Evolutionary conservation across 108 stramenopile species (phyloP), one percentile per base, ranked within the genome.

Genomic region (Cyclotella sp.): DNA sequence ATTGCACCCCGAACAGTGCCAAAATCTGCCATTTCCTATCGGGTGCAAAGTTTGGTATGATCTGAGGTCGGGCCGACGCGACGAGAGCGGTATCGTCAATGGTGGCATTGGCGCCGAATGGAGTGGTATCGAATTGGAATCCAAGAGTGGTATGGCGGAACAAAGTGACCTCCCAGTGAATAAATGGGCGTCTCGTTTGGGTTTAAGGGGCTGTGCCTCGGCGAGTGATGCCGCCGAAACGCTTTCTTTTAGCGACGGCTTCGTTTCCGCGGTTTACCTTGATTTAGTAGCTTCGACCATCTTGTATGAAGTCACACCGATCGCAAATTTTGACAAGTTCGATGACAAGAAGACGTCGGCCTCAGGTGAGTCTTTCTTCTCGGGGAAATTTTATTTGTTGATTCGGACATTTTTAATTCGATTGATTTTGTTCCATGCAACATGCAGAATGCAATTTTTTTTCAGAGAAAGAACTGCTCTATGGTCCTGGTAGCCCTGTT

Each of bases 41-140:
- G 60, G 60, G 34, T 61, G 60, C 34, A 2, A 15, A 34, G 30
- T 61, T 39, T 61, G 60, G 60, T 61, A 61, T 34, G 34, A 34
- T 34, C 6, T 34, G 34, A 34, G 34, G 34, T 6, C 34, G 34
- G 34, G 34, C 34, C 34, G 34, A 34, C 34, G 6, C 34, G 34
- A 34, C 34, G 34, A 34, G 2, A 6, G 34, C 34, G 34, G 34
- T 34, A 6, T 34, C 34, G 6, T 34, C 30, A 39, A 61, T 34
- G 34, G 29, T 30, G 13, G n/a, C 29, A 24, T 55, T 22, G 55
- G 24, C 55, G 55, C 11, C 55, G 19, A 12, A 1, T 21, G 0
- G 24, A 12, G 11, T 12, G 24, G 55, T 55, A 8, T 19, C 55
- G 55, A 57, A 0, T 26, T 21, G 55, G 55, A 22, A 19, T 12